phyloP scores from a whole-genome alignment of 2,329 filamentous ascomycete species.

The Fusarium cyanostomum region DNA sequence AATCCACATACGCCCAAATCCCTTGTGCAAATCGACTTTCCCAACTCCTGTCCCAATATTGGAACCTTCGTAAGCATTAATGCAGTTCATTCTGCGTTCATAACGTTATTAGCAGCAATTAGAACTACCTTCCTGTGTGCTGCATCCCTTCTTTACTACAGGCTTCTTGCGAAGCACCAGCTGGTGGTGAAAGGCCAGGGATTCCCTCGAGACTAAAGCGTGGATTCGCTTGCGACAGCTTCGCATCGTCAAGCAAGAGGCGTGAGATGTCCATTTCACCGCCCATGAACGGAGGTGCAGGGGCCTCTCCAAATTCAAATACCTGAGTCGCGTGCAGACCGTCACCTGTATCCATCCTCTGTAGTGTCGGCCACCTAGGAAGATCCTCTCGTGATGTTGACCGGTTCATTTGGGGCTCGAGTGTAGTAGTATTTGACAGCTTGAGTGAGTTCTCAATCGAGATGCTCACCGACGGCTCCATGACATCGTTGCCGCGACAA shows the following conservation, averaged over 20 bases:
- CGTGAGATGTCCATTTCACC: constrained; percentile 72
- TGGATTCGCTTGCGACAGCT: constrained; percentile 39
- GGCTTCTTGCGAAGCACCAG: constrained; percentile 21
- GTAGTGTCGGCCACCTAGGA: constrained; percentile 53
- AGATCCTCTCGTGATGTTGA: constrained; percentile 59
- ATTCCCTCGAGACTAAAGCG: constrained; percentile 43
- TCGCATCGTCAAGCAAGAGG: constrained; percentile 65
- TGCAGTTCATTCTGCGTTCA: constrained; percentile 18
- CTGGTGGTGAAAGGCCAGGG: constrained; percentile 39
- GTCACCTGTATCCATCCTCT: constrained; percentile 46
- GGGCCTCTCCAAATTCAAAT: constrained; percentile 57
- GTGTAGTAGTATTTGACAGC: constrained; percentile 49
- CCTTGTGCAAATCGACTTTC: constrained; percentile 29
- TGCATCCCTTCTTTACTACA: constrained; percentile 28
- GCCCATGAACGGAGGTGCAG: constrained; percentile 52
- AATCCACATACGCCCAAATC: constrained; percentile 37
- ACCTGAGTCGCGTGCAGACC: constrained; percentile 39
- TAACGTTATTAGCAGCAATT: constrained; percentile 1
- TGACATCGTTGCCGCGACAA: constrained; percentile 52
- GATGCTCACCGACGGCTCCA: constrained; percentile 63
- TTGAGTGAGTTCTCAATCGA: constrained; percentile 58
- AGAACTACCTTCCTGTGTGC: constrained; percentile 23
- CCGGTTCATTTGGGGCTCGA: constrained; percentile 53
- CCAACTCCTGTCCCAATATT: constrained; percentile 36
- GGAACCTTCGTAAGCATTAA: constrained; percentile 27